These are phyloP conservation scores for Ustilago cynodontis DNA, from an alignment of 1,284 basidiomycete species.

Conservation along the genomic window DNA sequence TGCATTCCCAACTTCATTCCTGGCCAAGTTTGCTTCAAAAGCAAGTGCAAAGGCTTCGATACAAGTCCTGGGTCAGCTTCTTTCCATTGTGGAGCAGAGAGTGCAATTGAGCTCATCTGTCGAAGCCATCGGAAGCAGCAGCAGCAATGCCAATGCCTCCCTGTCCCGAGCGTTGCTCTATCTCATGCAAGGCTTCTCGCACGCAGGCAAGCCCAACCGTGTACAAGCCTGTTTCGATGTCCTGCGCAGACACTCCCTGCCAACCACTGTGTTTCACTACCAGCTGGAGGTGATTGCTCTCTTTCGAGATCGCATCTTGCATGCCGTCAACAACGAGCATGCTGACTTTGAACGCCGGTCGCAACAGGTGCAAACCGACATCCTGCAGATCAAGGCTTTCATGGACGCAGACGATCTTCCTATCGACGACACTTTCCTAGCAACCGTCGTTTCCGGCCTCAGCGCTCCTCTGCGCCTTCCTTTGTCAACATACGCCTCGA, in stretches of 20 bases:
- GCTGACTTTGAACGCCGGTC: constrained; percentile 3
- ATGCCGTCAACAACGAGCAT: not conserved
- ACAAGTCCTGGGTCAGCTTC: not conserved
- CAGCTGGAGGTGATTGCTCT: constrained; percentile 36
- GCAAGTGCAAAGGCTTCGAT: not conserved
- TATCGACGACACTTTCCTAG: constrained; percentile 36
- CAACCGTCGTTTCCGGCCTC: constrained; percentile 29
- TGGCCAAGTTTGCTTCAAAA: not conserved
- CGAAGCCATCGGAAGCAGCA: too few relatives aligned
- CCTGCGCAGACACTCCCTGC: constrained; percentile 2
- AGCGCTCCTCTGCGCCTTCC: constrained; percentile 36
- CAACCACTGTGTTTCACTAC: constrained; percentile 21
- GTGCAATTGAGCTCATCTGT: not conserved
- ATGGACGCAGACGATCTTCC: constrained; percentile 28
- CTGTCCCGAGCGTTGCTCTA: constrained; percentile 8
- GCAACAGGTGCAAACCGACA: constrained; percentile 8
- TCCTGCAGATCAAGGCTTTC: constrained; percentile 14
- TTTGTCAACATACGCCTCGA: not conserved
- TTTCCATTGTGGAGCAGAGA: not conserved
- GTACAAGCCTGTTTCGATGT: constrained; percentile 27
- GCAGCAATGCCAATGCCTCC: not conserved
- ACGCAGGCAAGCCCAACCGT: not conserved
- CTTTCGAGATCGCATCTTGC: constrained; percentile 8
- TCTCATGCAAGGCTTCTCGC: constrained; percentile 24
- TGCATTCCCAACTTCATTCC: constrained; percentile 8